A percentile compares a stretch with the other conserved stretches of the same genome.
phyloP scores from a whole-genome alignment of 1,139 yeast genomes.

The Magnusiomyces suaveolens region DNA sequence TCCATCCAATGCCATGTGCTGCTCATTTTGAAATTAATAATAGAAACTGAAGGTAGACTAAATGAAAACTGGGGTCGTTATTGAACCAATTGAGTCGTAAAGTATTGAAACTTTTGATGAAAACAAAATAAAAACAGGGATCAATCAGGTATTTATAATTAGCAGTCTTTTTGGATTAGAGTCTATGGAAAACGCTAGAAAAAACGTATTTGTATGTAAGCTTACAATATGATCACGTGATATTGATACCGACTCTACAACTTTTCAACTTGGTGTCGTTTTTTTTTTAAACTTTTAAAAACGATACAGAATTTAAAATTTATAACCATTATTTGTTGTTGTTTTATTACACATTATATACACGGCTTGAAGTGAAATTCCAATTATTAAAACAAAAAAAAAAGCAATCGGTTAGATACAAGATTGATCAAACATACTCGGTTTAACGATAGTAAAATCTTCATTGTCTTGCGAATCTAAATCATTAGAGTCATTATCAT shows the following conservation, averaged over 20 bases:
- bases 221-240: too few relatives aligned
- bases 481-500: not conserved
- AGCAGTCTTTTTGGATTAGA: too few relatives aligned
- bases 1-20: conserved; percentile 84
- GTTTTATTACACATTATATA: not conserved
- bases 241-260: not conserved
- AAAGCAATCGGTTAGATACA: not conserved
- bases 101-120: too few relatives aligned
- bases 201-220: not conserved
- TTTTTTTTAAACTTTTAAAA: not conserved
- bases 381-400: not conserved
- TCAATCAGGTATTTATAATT: too few relatives aligned
- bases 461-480: not conserved
- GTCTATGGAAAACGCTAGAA: not conserved
- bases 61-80: not conserved
- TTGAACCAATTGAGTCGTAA: not conserved
- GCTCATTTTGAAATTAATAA: not conserved
- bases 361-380: too few relatives aligned
- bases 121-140: too few relatives aligned
- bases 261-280: not conserved
- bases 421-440: not conserved
- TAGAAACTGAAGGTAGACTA: not conserved
- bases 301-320: not conserved
- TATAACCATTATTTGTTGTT: too few relatives aligned
- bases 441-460: not conserved